Evolutionary conservation across 306 rosid genomes (phyloP).

Genomic region (Sicyos edulis): DNA sequence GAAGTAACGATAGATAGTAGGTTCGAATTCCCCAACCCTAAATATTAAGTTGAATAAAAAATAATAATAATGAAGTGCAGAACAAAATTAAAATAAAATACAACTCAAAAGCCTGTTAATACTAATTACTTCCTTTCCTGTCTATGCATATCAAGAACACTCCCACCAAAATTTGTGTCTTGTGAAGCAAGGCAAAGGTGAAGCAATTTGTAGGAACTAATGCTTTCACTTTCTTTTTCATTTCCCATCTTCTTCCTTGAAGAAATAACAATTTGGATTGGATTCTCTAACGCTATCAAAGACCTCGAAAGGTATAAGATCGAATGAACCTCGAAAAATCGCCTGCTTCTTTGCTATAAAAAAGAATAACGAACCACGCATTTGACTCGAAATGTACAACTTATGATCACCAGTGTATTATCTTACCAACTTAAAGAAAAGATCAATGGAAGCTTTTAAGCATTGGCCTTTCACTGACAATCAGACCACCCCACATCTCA

Average conservation of each 20-base stretch:
- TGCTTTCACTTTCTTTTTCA: neutral
- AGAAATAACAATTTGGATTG: neutral
- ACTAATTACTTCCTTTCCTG: neutral
- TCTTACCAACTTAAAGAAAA: constrained; percentile 1
- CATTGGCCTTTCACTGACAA: neutral
- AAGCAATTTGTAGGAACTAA: constrained; percentile 1
- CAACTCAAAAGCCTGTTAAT: neutral
- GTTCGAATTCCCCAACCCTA: too few species aligned
- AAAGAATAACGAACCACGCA: constrained; percentile 2
- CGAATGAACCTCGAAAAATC: too few species aligned
- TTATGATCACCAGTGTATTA: neutral
- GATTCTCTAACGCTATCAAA: constrained; percentile 8
- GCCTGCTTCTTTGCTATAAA: constrained; percentile 17
- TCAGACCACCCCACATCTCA: constrained; percentile 26
- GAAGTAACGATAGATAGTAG: too few species aligned
- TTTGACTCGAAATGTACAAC: constrained; percentile 17
- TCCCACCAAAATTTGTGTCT: constrained; percentile 12
- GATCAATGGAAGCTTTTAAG: constrained; percentile 7
- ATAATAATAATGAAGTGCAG: neutral
- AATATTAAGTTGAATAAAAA: too few species aligned
- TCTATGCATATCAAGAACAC: neutral
- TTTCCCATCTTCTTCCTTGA: constrained; percentile 11
- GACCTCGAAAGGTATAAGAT: neutral
- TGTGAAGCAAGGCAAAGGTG: constrained; percentile 15
- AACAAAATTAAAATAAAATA: neutral